These are phyloP conservation scores for Phytophthora melonis DNA, from an alignment of 352 stramenopile genomes.

Conservation along the genomic window DNA sequence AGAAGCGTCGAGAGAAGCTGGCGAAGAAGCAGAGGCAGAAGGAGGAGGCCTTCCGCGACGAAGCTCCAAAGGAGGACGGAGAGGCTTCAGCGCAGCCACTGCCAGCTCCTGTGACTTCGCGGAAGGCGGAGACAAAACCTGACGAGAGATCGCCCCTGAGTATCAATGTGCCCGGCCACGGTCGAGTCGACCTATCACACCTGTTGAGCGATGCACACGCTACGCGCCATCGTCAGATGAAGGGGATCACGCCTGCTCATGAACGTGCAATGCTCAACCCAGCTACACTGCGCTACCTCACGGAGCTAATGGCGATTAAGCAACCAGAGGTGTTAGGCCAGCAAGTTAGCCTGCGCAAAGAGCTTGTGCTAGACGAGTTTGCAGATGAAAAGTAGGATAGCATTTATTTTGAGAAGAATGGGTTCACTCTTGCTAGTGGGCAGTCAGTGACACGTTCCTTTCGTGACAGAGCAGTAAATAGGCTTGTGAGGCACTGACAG, in stretches of 20 bases:
- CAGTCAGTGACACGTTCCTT: too few relatives aligned
- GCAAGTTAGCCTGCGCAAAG: conserved; percentile 20
- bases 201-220: conserved; percentile 61
- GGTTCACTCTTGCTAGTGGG: too few relatives aligned
- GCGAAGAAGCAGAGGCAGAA: conserved; percentile 59
- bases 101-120: conserved; percentile 29
- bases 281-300: conserved; percentile 61
- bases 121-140: conserved; percentile 37
- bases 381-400: conserved; percentile 50
- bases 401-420: not conserved
- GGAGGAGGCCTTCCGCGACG: conserved; percentile 9
- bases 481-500: too few relatives aligned
- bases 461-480: too few relatives aligned
- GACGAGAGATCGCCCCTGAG: conserved; percentile 23
- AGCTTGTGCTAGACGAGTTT: conserved; percentile 52
- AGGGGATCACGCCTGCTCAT: conserved; percentile 31
- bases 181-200: conserved; percentile 57
- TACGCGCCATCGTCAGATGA: conserved; percentile 49
- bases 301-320: conserved; percentile 62
- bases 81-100: conserved; percentile 17
- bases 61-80: conserved; percentile 18
- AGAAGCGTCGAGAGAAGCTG: conserved; percentile 59
- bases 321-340: conserved; percentile 35
- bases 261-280: conserved; percentile 67
- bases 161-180: conserved; percentile 56